phyloP scores from a whole-genome alignment of 305 asterid genomes.

The Fraxinus xanthoxyloides region DNA sequence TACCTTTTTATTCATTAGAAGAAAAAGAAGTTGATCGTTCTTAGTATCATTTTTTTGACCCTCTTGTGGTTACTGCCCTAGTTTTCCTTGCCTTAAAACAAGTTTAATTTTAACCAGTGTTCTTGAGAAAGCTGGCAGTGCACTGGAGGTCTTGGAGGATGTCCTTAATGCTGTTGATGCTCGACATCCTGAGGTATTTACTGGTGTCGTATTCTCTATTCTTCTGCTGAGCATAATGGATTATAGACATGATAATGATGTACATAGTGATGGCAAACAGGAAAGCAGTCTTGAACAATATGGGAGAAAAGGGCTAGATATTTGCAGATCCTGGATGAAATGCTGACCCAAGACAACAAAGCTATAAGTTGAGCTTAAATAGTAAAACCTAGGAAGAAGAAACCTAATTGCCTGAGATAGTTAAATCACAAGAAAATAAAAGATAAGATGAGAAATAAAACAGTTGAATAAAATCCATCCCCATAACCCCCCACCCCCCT shows the following conservation, averaged over 20 bases:
- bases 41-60: not conserved
- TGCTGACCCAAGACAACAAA: not conserved
- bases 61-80: not conserved
- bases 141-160: slow-evolving; percentile 86
- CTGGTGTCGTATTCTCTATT: slow-evolving; percentile 3
- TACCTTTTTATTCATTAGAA: not conserved
- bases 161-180: slow-evolving; percentile 72
- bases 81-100: not conserved
- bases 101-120: slow-evolving; percentile 41
- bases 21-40: not conserved
- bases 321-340: not conserved
- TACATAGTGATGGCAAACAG: not conserved
- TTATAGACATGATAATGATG: not conserved
- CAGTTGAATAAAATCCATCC: not conserved
- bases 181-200: slow-evolving; percentile 71
- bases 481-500: not conserved
- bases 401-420: not conserved
- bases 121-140: slow-evolving; percentile 82
- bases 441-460: not conserved
- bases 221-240: not conserved
- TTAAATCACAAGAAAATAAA: not conserved
- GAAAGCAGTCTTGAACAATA: not conserved
- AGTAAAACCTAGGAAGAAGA: not conserved
- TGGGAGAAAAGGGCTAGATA: not conserved
- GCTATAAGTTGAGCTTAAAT: not conserved